Evolutionary conservation across 805 yeast species (phyloP), one percentile per base, ranked within the genome.

Genomic region (Lipomyces chichibuensis): DNA sequence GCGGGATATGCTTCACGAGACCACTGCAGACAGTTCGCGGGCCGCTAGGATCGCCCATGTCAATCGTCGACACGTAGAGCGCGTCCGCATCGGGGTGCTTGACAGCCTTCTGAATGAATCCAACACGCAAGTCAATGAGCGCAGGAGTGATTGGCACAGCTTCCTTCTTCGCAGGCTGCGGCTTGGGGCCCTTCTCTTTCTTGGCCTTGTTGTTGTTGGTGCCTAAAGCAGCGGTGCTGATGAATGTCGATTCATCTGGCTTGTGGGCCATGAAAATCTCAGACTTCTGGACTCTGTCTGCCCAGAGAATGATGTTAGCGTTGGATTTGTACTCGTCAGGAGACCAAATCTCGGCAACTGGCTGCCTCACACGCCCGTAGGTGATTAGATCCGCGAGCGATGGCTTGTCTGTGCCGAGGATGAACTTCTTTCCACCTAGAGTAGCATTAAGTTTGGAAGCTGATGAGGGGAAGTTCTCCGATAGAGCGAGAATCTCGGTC

Each of bases 21-120:
- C 99, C 99, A 13, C 97, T 91, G 83, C 99, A 95, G 65, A 95
- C 97, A 37, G 98, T 95, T 84, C 99, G 88, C 76, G 99, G 99
- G 67, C 96, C 96, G 78, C 91, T 97, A 70, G 84, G 93, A 75
- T 95, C 99, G 73, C 99, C 99, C 84, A 91, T 88, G 71, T 96
- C 91, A 75, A 95, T 95, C 62, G 99, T 95, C 35, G 98, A 95
- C 65, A 95, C 97, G 78, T 95, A 95, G 75, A 95, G 84, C 1
- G 97, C 85, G 80, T 95, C 99, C 46, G 99, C 99, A 79, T 95
- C 94, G 70, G 99, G 99, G 82, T 95, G 99, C 79, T 91, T 91
- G 76, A 91, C 84, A 63, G 98, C 97, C 83, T 96, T 95, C 82
- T 94, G 92, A 76, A 95, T 95, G 84, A 88, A 92, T 63, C 99